These are phyloP conservation scores for Phlyctochytrium planicorne DNA, from an alignment of 192 early-diverging fungal genomes.

Conservation along the genomic window DNA sequence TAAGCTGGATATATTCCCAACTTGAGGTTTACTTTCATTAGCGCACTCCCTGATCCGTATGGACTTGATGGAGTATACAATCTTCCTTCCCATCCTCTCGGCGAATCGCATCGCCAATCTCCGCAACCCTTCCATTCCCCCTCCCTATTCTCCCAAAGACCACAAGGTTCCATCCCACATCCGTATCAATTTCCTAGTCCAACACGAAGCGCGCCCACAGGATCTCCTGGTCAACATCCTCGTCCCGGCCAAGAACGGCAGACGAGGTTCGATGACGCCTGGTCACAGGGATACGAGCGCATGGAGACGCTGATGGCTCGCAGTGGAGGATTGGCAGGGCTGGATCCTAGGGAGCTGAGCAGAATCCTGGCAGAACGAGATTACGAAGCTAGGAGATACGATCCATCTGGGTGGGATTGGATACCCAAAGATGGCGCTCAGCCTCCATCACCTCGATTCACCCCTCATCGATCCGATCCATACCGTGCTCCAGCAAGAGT, in stretches of 20 bases:
- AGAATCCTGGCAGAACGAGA: not conserved
- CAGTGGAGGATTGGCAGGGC: not conserved
- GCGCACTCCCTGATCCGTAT: not conserved
- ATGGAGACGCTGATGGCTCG: too few relatives aligned
- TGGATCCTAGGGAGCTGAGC: not conserved
- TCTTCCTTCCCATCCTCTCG: not conserved
- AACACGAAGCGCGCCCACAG: too few relatives aligned
- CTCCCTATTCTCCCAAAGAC: not conserved
- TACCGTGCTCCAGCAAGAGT: too few relatives aligned
- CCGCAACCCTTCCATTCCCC: not conserved
- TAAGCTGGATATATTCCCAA: conserved; percentile 1
- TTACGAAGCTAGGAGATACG: not conserved
- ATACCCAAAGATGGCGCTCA: too few relatives aligned
- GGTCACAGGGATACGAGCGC: too few relatives aligned
- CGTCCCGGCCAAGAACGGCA: too few relatives aligned
- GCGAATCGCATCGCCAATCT: not conserved
- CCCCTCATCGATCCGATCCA: too few relatives aligned
- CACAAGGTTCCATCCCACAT: too few relatives aligned
- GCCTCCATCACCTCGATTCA: too few relatives aligned
- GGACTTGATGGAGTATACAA: not conserved
- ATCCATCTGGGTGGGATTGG: not conserved
- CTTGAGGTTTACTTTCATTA: not conserved
- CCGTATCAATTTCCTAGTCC: not conserved
- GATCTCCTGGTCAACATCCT: too few relatives aligned
- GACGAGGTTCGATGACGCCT: too few relatives aligned